A percentile compares a stretch with the other conserved stretches of the same genome.
These are phyloP conservation scores for Coleophoma eucalyptorum DNA, from an alignment of 2,329 filamentous ascomycete genomes.

Conservation along the genomic window DNA sequence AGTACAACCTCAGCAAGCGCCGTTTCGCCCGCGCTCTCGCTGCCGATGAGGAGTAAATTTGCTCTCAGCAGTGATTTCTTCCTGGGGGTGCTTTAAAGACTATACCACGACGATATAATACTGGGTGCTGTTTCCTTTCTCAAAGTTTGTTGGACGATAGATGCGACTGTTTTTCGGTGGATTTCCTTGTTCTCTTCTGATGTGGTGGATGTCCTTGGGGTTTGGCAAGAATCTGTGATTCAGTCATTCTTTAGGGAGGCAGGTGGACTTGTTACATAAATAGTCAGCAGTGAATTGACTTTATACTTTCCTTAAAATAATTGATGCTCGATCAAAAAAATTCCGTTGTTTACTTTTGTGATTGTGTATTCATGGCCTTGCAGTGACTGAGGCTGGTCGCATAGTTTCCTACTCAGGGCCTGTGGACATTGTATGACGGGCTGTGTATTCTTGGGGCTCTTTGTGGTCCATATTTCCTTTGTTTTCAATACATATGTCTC, in stretches of 20 bases:
- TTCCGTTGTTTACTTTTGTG: no score
- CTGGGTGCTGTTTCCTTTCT: neutral
- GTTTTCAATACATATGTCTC: no score
- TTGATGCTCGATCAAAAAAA: constrained; percentile 1
- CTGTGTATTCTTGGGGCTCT: no score
- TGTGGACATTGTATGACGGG: no score
- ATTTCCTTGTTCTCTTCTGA: constrained; percentile 2
- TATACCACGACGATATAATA: neutral
- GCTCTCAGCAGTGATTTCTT: neutral
- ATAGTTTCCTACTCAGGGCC: no score
- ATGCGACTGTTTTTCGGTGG: neutral
- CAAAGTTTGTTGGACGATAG: neutral
- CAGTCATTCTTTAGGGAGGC: constrained; percentile 8
- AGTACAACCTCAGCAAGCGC: constrained; percentile 39
- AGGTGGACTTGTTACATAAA: constrained; percentile 1
- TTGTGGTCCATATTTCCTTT: no score
- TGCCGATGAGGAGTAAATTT: constrained; percentile 12
- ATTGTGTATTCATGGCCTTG: no score
- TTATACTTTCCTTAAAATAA: constrained; percentile 13
- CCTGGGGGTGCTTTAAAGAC: neutral
- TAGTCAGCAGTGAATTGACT: constrained; percentile 10
- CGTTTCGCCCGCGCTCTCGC: constrained; percentile 26
- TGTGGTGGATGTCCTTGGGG: constrained; percentile 8
- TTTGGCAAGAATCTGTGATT: constrained; percentile 12
- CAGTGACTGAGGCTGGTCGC: no score